Evolutionary conservation across 2,329 filamentous ascomycete genomes (phyloP), one percentile per base, ranked within the genome.

Genomic region (Aureobasidium lini): DNA sequence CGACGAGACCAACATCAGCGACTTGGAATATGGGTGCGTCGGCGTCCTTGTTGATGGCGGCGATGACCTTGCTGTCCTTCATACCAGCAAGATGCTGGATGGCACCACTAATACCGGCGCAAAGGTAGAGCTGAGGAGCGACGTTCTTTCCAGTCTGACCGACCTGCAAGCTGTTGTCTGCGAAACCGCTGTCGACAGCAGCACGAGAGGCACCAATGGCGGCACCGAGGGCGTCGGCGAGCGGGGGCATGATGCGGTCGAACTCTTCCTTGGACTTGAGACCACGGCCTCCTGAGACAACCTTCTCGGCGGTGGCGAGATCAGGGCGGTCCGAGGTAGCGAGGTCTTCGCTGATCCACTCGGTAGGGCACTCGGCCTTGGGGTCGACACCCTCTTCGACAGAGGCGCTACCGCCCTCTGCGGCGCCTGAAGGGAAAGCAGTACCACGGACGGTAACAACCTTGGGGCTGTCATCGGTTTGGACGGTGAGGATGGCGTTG

Each of bases 51-150:
- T 99, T 99, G 71, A 99, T 97, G 13, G 90, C 90, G 23, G 93
- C 94, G 77, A 99, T 99, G 61, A 99, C 94, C 80, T 99, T 99
- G 80, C 91, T 96, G 72, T 99, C 94, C 83, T 99, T 99, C 94
- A 99, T 99, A 71, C 94, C 94, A 34, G 94, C 94, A 76, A 99
- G 76, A 80, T 99, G 94, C 77, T 99, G 94, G 67, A 99, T 99
- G 23, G 94, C 94, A 57, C 94, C 94, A 8, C 90, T 96, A 67
- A 99, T 97, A 70, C 94, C 94, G 11, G 93, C 92, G 57, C 91
- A 95, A 66, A 99, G 82, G 73, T 99, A 99, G 62, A 99, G 79
- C 75, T 99, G 87, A 61, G 94, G 94, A 48, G 94, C 94, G 58
- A 99, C 93, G 63, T 97, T 95, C 83, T 99, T 99, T 69, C 94